Conservation (phyloP, 345 rosid species). For the Syzygium aromaticum region DNA sequence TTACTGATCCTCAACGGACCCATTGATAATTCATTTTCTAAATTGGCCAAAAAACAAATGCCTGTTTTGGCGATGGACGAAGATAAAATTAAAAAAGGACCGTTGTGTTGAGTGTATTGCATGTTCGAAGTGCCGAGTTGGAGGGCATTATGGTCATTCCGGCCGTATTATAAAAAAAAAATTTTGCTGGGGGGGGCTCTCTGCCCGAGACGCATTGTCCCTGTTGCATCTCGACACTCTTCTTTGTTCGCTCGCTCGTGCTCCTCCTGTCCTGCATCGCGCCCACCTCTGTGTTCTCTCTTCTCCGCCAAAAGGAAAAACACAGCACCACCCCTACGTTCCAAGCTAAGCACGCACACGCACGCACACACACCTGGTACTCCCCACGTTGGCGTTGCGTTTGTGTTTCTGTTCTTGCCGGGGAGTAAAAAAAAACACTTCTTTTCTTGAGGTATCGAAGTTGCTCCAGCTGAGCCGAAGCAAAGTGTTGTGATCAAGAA, state of each 20-base stretch:
- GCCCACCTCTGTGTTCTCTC: background rate
- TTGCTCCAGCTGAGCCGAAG: background rate
- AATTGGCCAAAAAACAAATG: background rate
- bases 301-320: background rate
- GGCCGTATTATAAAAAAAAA: background rate
- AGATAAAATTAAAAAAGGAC: background rate
- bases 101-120: background rate
- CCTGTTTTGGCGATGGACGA: background rate
- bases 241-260: background rate
- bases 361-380: too few relatives aligned
- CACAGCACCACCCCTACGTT: background rate
- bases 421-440: too few relatives aligned
- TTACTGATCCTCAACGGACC: background rate
- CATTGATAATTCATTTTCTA: background rate
- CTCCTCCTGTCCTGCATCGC: background rate
- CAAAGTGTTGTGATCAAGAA: background rate
- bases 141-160: background rate
- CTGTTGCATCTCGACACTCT: background rate
- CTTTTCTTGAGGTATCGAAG: background rate
- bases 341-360: background rate
- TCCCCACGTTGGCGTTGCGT: too few relatives aligned
- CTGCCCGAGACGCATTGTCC: background rate
- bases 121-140: background rate
- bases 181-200: background rate
- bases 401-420: too few relatives aligned